Evolutionary conservation across 2,329 filamentous ascomycete species (phyloP), one percentile per base, ranked within the genome.

Genomic region (Fonsecaea erecta): DNA sequence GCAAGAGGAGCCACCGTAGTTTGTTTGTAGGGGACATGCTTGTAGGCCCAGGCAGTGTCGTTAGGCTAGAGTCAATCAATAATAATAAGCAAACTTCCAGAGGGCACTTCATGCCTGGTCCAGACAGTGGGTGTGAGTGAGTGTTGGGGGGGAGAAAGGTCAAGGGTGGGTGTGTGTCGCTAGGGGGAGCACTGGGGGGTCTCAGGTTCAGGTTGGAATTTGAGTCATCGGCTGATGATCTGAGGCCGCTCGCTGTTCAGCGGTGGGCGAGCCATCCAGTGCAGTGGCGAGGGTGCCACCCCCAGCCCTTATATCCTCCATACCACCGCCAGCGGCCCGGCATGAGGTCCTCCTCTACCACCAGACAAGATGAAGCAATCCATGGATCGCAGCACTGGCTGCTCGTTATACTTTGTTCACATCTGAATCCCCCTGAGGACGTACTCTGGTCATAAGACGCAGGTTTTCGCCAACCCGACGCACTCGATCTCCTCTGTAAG

Each of bases 161-260:
- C 11, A 24, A 4, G 28, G 43, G 43, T 18, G 43, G 21, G 43
- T 48, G 43, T 18, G 43, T 48, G 43, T 48, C 43, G n/a, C 43
- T 48, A 48, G n/a, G 40, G 51, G 51, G 30, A 8, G n/a, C n/a
- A n/a, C n/a, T n/a, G 28, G 28, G 28, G 28, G 14, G 14, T 53
- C 51, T 53, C 43, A 46, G 24, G 55, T 58, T 37, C 28, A 24
- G 35, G 55, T 40, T 37, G 24, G 46, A 51, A 32, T 61, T 68
- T 68, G 66, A 68, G 63, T 68, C 66, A 68, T 68, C 62, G 59
- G 63, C 63, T 63, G 66, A 58, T 32, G 55, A 64, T 65, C 66
- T 65, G 64, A 61, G 63, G 52, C 61, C 30, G 52, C 61, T 21
- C 60, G 64, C 28, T 40, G 54, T 52, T 24, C 51, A 35, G 35